Evolutionary conservation across 352 stramenopile genomes (phyloP), one percentile per base, ranked within the genome.

Genomic region (Phytophthora sojae): DNA sequence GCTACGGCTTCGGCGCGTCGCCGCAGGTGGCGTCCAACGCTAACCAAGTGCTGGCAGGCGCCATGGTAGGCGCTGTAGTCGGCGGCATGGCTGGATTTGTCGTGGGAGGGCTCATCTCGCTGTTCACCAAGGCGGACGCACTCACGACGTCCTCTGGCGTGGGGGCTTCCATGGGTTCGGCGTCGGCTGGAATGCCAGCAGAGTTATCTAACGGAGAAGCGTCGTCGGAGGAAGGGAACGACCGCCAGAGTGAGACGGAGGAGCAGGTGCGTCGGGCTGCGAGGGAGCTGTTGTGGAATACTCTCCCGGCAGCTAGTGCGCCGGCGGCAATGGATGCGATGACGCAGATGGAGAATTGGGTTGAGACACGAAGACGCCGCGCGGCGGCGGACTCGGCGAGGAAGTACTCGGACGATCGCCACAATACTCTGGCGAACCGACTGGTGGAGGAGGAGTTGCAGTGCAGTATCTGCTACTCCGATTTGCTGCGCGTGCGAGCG

Each of bases 391-490:
- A 76, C 51, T 85, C 79, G 3, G 64, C 63, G 12, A 73, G 80
- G 30, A 75, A 76, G 26, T 92, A 92, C 60, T 79, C 76, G 53
- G 68, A 85, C 19, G 75, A 78, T 9, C 81, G 81, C 15, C 82
- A 92, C 52, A 65, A 81, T 12, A 77, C 76, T 3, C 64, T 92
- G 14, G 85, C 82, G 15, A 81, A 67, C 21, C 70, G 85, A 35
- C 61, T 92, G 21, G 77, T 80, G 2, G 85, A 92, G 29, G 85
- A 92, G 70, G 79, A 88, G 15, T 58, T 92, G n/a, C 81, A 88
- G 35, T 92, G 85, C 71, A 91, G 82, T 12, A 92, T 92, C 61
- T 92, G 85, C 69, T 92, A 89, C 63, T 83, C 84, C 37, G 71
- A 91, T 54, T 60, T 92, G 15, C 64, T 88, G n/a, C 76, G 83